Evolutionary conservation across 495 filamentous ascomycete genomes (phyloP).

Genomic region (Aspergillus taichungensis): DNA sequence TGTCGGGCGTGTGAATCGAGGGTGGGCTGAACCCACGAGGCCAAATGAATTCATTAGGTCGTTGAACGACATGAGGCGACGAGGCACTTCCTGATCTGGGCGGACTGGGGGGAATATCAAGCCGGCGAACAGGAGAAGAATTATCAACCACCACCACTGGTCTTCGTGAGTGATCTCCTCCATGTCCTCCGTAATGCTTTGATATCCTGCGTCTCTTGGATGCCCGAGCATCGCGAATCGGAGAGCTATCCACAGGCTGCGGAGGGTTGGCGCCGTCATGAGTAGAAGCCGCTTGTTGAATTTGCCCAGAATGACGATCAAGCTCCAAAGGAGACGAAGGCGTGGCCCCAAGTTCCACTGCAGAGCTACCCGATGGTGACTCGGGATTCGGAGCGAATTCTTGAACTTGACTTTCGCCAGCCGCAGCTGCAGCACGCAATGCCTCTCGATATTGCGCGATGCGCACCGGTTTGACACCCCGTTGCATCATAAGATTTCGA

Average conservation of each 20-base stretch:
- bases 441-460: slow-evolving; percentile 23
- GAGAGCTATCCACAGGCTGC: slow-evolving; percentile 3
- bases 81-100: slow-evolving; percentile 28
- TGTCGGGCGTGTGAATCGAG: slow-evolving; percentile 19
- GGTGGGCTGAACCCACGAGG: slow-evolving; percentile 32
- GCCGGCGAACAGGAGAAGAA: slow-evolving; percentile 4
- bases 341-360: slow-evolving; percentile 7
- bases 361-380: slow-evolving; percentile 27
- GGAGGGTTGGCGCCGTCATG: neutral
- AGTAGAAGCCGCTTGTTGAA: neutral
- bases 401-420: slow-evolving; percentile 46
- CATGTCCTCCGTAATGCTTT: slow-evolving; percentile 11
- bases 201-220: slow-evolving; percentile 29
- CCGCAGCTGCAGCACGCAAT: slow-evolving; percentile 27
- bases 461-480: slow-evolving; percentile 55
- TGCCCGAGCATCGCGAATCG: slow-evolving; percentile 1
- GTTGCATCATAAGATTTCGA: slow-evolving; percentile 46
- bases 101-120: slow-evolving; percentile 32
- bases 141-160: slow-evolving; percentile 23
- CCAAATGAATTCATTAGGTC: slow-evolving; percentile 27
- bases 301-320: neutral
- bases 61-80: slow-evolving; percentile 12
- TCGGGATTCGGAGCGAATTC: slow-evolving; percentile 18
- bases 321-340: slow-evolving; percentile 15
- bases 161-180: slow-evolving; percentile 4